Base-by-base conservation (phyloP, 2,329 filamentous ascomycete genomes). In the Colletotrichum tabaci region DNA sequence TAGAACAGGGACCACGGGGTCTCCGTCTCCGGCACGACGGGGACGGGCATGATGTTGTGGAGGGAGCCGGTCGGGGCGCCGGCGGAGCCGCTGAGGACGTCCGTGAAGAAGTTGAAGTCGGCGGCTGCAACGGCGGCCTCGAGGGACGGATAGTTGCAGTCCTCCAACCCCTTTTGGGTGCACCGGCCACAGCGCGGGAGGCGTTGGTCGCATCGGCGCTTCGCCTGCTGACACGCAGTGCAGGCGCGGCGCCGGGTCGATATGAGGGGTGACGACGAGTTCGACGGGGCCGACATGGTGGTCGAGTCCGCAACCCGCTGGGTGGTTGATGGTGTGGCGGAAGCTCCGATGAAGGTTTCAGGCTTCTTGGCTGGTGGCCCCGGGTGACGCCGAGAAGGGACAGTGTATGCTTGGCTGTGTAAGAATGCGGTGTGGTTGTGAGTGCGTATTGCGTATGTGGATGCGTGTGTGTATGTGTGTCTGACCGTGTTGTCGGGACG, bases 191-290 rank as follows among this genome's bases (percentile, higher is more conserved):
- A 83, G 3, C 75, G 63, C 3, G 81, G 81, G 1, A 78, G 68
- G 12, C 76, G 72, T 68, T 82, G 82, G 64, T 80, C 79, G 71
- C 82, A 84, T 61, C 80, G 79, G 15, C 82, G 77, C 72, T 83
- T 83, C 7, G 81, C 77, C 52, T 74, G 77, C 18, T 81, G 79
- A 73, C 82, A 84, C 30, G 77, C 74, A 0, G 78, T 73, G 57
- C 82, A 84, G 1, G 82, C 81, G 67, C 79, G 80, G 44, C 78
- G 75, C 71, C 73, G 68, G 46, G 73, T 74, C 21, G 73, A 74
- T 56, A 71, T 73, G 52, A 70, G 58, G n/a, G 73, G 64, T 13
- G 62, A 73, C 15, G 70, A 71, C 40, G 73, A 71, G 56, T 49
- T 67, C 49, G 73, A 53, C 50, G 58, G 71, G 61, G 58, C 73